These are phyloP conservation scores for Hansenula lynferdii DNA, from an alignment of 1,139 yeast species.

Conservation along the genomic window DNA sequence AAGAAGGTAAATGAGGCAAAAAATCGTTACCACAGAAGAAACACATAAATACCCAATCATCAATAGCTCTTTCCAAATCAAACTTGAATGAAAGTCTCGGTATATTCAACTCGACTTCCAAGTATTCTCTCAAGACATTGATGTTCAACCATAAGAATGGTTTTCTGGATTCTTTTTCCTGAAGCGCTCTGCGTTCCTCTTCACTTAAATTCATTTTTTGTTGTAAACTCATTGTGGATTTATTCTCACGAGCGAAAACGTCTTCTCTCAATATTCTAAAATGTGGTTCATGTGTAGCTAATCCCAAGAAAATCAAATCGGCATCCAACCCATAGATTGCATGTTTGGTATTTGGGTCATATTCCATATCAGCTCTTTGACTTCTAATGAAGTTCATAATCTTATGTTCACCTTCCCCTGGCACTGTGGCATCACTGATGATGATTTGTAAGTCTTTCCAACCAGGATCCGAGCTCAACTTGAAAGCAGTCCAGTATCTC, in stretches of 20 bases:
- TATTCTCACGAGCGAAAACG: conserved; percentile 74
- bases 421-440: conserved; percentile 93
- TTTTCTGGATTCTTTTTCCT: conserved; percentile 59
- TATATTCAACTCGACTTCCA: conserved; percentile 73
- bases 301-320: conserved; percentile 91
- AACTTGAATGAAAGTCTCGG: conserved; percentile 69
- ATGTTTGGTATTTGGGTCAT: conserved; percentile 86
- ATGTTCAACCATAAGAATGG: conserved; percentile 96
- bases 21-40: conserved; percentile 99
- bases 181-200: conserved; percentile 50
- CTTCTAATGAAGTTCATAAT: conserved; percentile 91
- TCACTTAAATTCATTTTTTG: conserved; percentile 57
- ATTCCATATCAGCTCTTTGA: conserved; percentile 79
- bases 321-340: conserved; percentile 98
- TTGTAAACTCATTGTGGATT: conserved; percentile 38
- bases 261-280: conserved; percentile 93
- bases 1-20: conserved; percentile 91
- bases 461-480: conserved; percentile 79
- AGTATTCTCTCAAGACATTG: conserved; percentile 81
- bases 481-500: conserved; percentile 87
- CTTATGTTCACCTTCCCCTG: conserved; percentile 99
- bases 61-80: conserved; percentile 92
- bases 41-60: conserved; percentile 99
- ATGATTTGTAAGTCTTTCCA: conserved; percentile 86
- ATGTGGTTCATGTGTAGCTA: conserved; percentile 97